phyloP scores from a whole-genome alignment of 2,329 filamentous ascomycete genomes.

The Fusarium algeriense region DNA sequence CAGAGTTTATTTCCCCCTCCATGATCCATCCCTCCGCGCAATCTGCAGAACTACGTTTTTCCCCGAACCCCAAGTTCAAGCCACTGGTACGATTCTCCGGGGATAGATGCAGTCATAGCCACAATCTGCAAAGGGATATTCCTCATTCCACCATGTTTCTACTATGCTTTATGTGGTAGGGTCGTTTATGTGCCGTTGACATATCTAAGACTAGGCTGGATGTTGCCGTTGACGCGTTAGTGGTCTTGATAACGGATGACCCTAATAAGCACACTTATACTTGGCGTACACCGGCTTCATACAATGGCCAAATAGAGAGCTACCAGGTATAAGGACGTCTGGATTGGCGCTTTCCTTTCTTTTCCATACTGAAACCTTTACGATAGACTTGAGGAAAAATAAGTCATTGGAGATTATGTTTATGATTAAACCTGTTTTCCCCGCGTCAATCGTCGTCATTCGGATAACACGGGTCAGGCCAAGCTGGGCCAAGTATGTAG shows the following conservation, averaged over 20 bases:
- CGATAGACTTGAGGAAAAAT: neutral
- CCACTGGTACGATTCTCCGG: constrained; percentile 32
- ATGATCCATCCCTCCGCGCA: constrained; percentile 1
- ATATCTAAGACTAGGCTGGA: neutral
- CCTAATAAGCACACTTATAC: constrained; percentile 11
- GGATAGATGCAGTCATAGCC: constrained; percentile 12
- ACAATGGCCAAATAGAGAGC: neutral
- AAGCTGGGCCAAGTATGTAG: constrained; percentile 17
- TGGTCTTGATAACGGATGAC: neutral
- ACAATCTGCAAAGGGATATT: constrained; percentile 14
- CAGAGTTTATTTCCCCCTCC: constrained; percentile 32
- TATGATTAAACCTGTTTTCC: constrained; percentile 5
- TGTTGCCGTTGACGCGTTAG: neutral
- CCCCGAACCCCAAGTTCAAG: constrained; percentile 23
- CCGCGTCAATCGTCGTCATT: constrained; percentile 21
- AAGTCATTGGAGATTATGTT: constrained; percentile 2
- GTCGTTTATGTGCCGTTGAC: constrained; percentile 13
- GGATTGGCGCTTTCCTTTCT: neutral
- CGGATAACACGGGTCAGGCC: constrained; percentile 21
- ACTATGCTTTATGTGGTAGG: neutral
- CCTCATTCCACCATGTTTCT: constrained; percentile 18
- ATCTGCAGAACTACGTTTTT: constrained; percentile 30
- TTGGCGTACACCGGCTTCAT: constrained; percentile 6
- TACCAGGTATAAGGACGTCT: neutral
- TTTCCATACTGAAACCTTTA: constrained; percentile 10